Evolutionary conservation across 441 rosid genomes (phyloP), one percentile per base, ranked within the genome.

Genomic region (Dalechampia spathulata): DNA sequence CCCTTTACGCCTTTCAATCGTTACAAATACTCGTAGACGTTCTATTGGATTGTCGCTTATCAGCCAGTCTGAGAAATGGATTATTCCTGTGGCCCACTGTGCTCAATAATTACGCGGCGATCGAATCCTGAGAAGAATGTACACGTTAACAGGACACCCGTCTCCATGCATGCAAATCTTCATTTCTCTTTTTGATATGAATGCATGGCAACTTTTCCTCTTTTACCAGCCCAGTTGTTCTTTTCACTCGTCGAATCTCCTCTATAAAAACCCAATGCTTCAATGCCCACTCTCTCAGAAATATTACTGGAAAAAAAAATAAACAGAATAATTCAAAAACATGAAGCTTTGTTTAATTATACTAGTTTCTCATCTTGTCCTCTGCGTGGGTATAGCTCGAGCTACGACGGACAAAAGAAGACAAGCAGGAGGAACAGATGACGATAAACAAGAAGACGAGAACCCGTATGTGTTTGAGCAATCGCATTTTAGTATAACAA

Each of bases 381-480:
- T 72, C 19, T 59, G 47, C 46, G 16, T 58, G 28, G 41, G 61
- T 49, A 37, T 60, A 10, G 62, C 73, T 51, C 4, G 57, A 6
- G 82, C 75, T 14, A 21, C 9, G 4, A 61, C 45, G 64, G 47
- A 56, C 55, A 63, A 38, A 46, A 47, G 37, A 43, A 41, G 37
- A 19, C 17, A 23, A 28, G 15, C 49, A 39, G 10, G 26, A 32
- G 23, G 45, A 39, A 36, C 39, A n/a, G 32, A 26, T 12, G 14
- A 51, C 4, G 46, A 23, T 30, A 23, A 14, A 12, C 56, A 17
- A 10, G 42, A n/a, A n/a, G n/a, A n/a, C n/a, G n/a, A n/a, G n/a
- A 71, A 71, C 41, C 83, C 86, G 17, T 80, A 74, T 15, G 81
- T 80, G 11, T 80, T 83, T 58, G n/a, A n/a, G n/a, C n/a, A n/a